A percentile compares a stretch with the other conserved stretches of the same genome.
phyloP scores from a whole-genome alignment of 176 grass and related monocot genomes.

The Paspalum notatum region DNA sequence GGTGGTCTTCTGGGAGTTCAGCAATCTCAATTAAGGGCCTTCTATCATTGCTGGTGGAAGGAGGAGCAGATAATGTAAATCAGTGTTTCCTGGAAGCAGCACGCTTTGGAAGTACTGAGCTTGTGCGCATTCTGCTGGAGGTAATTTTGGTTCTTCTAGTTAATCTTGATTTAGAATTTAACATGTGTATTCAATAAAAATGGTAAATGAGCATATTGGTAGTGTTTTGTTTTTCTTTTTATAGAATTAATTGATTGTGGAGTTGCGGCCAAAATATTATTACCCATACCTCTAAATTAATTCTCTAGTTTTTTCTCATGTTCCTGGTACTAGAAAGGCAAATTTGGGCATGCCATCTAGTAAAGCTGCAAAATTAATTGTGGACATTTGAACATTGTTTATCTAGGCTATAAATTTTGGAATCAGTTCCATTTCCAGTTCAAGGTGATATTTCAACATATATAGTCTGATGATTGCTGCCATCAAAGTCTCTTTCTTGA shows the following conservation, averaged over 20 bases:
- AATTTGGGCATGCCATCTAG: neutral
- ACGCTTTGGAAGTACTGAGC: conserved; percentile 83
- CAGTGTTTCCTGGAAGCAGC: conserved; percentile 83
- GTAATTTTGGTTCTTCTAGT: conserved; percentile 45
- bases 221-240: conserved; percentile 13
- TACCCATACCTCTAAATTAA: neutral
- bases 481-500: neutral
- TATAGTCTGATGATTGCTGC: neutral
- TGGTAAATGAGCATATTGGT: neutral
- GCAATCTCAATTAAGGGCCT: conserved; percentile 69
- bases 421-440: neutral
- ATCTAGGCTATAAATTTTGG: neutral
- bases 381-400: neutral
- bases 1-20: conserved; percentile 74
- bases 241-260: neutral
- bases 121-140: conserved; percentile 85
- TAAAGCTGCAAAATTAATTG: neutral
- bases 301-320: neutral
- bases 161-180: conserved; percentile 3
- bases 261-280: conserved; percentile 1
- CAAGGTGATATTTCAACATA: neutral
- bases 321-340: neutral
- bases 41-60: conserved; percentile 77
- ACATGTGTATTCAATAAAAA: conserved; percentile 13
- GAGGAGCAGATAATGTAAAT: conserved; percentile 86